These are phyloP conservation scores for Calonectria hawksworthii DNA, from an alignment of 2,329 filamentous ascomycete species.

Conservation along the genomic window DNA sequence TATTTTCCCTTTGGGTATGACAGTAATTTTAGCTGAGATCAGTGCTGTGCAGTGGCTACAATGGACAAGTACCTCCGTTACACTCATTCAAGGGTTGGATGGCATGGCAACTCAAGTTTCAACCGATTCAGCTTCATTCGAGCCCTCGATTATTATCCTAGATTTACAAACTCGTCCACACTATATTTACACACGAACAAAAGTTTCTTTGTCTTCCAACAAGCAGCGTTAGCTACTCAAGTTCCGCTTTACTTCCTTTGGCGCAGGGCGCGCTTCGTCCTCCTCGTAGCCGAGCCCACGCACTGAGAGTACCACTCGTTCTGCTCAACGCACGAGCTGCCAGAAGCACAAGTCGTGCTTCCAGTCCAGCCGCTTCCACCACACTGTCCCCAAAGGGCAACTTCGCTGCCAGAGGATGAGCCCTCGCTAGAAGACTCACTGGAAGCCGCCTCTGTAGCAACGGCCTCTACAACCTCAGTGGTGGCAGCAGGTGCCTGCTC, in stretches of 20 bases:
- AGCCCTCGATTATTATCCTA: background rate
- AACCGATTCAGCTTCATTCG: background rate
- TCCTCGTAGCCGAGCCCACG: conserved; percentile 21
- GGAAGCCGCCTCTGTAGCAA: conserved; percentile 7
- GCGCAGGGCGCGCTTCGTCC: conserved; percentile 23
- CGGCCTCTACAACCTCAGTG: background rate
- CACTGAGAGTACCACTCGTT: conserved; percentile 51
- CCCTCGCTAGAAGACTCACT: background rate
- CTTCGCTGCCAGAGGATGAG: conserved; percentile 12
- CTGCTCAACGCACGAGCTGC: conserved; percentile 41
- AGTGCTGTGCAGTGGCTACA: too few relatives aligned
- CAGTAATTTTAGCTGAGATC: too few relatives aligned
- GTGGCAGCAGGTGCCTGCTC: background rate
- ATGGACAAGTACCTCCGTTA: too few relatives aligned
- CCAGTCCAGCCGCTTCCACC: conserved; percentile 45
- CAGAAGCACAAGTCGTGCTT: conserved; percentile 41
- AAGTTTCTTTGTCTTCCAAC: background rate
- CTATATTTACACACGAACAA: conserved; percentile 21
- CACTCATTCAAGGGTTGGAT: too few relatives aligned
- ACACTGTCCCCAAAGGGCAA: conserved; percentile 42
- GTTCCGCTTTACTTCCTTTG: background rate
- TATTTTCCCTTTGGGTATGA: too few relatives aligned
- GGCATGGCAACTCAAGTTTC: background rate
- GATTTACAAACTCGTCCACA: conserved; percentile 4
- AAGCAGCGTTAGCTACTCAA: background rate